These are phyloP conservation scores for Plectosphaerella sp. DNA, from an alignment of 2,329 filamentous ascomycete genomes.

Conservation along the genomic window DNA sequence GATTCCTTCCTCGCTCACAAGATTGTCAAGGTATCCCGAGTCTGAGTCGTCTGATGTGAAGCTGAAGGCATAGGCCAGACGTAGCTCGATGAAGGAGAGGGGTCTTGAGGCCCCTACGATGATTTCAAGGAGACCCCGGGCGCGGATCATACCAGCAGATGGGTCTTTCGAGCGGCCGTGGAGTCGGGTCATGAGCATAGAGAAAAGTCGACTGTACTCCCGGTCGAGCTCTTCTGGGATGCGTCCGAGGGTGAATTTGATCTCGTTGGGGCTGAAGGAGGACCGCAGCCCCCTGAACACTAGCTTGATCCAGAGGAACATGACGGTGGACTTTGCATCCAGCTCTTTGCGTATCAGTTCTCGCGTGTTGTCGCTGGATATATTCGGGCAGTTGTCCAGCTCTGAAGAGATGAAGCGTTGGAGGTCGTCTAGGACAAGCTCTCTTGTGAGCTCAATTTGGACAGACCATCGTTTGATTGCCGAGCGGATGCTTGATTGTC, in stretches of 20 bases:
- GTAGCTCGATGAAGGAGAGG: not conserved
- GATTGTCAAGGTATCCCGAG: not conserved
- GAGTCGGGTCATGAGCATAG: not conserved
- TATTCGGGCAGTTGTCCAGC: not conserved
- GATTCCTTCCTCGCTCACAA: not conserved
- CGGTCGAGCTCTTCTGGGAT: not conserved
- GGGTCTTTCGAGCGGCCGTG: not conserved
- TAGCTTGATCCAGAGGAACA: not conserved
- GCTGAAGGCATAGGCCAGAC: not conserved
- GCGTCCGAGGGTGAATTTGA: not conserved
- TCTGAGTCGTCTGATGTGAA: not conserved
- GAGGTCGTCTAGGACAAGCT: not conserved
- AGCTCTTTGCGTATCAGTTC: not conserved
- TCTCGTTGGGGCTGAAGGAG: not conserved
- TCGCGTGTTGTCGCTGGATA: not conserved
- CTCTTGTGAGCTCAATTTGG: not conserved
- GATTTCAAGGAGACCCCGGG: not conserved
- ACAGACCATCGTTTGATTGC: not conserved
- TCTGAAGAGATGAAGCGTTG: not conserved
- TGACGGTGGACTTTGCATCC: not conserved
- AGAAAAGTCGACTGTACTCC: not conserved
- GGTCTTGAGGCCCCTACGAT: not conserved
- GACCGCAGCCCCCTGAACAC: not conserved
- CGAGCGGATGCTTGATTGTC: not conserved
- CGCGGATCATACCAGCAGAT: not conserved